Conservation (phyloP, 495 filamentous ascomycete species). For the Penicillium egyptiacum region DNA sequence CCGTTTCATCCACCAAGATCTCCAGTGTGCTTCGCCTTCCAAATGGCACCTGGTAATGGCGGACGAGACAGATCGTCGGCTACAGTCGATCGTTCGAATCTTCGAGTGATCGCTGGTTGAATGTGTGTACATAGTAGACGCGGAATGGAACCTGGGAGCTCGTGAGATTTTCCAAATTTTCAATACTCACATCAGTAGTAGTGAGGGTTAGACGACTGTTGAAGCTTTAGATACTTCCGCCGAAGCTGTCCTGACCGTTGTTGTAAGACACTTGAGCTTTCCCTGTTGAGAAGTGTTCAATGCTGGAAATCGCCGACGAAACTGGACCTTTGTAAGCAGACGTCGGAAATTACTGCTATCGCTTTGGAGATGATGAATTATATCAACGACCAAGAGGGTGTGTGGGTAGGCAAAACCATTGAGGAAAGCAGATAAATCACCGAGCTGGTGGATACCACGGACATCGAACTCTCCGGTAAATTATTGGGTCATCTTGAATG, state of each 20-base stretch:
- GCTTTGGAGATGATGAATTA: background rate
- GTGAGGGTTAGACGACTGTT: background rate
- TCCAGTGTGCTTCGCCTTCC: constrained; percentile 16
- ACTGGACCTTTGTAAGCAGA: background rate
- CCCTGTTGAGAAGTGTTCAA: background rate
- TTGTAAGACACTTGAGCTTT: background rate
- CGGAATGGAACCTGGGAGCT: background rate
- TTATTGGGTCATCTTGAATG: background rate
- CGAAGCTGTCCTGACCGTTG: background rate
- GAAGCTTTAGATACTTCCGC: background rate
- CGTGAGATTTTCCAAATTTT: background rate
- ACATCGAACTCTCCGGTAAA: background rate
- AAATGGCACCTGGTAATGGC: constrained; percentile 38
- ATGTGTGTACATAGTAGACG: background rate
- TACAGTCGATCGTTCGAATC: constrained; percentile 32
- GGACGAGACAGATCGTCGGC: constrained; percentile 38
- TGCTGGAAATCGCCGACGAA: background rate
- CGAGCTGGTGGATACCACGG: background rate
- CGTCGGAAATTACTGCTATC: background rate
- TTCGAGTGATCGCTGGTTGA: constrained; percentile 3
- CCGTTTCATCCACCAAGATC: constrained; percentile 24
- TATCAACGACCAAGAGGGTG: too few relatives aligned
- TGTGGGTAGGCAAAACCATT: too few relatives aligned
- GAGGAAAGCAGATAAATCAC: background rate
- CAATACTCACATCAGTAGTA: background rate